Conservation (phyloP, 306 rosid species). For the Geum urbanum region DNA sequence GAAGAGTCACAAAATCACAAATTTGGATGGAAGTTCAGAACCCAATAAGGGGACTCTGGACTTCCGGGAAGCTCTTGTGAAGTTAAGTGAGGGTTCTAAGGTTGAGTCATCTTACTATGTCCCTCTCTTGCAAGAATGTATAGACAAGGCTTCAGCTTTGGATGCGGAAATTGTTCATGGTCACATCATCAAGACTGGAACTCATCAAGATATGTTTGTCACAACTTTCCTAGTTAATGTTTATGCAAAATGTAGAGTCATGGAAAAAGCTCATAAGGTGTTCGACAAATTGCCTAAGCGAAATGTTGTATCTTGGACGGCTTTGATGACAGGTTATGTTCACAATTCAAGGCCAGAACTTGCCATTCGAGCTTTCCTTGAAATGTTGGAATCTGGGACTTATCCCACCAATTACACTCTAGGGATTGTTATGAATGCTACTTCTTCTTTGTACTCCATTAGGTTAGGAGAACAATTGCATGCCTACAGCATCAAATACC, state of each 20-base stretch:
- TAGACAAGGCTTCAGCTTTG: conserved; percentile 36
- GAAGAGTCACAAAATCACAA: conserved; percentile 42
- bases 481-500: conserved; percentile 61
- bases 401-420: conserved; percentile 66
- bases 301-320: conserved; percentile 64
- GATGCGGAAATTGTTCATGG: conserved; percentile 53
- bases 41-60: conserved; percentile 30
- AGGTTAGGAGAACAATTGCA: conserved; percentile 71
- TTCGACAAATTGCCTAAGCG: conserved; percentile 54
- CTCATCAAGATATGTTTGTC: conserved; percentile 47
- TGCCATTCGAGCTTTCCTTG: conserved; percentile 48
- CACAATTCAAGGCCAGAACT: conserved; percentile 49
- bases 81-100: conserved; percentile 33
- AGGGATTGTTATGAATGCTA: conserved; percentile 63
- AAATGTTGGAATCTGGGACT: conserved; percentile 65
- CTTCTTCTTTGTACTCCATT: conserved; percentile 43
- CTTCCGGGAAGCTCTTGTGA: conserved; percentile 51
- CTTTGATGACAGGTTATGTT: conserved; percentile 63
- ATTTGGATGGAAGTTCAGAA: conserved; percentile 39
- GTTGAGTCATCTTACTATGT: conserved; percentile 44
- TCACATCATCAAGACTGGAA: conserved; percentile 63
- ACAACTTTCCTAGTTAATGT: conserved; percentile 51
- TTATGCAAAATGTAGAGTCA: conserved; percentile 63
- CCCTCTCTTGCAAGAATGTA: conserved; percentile 63
- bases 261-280: conserved; percentile 53